Conservation (phyloP, 441 rosid species). For the Bocquillonia castaneifolia region DNA sequence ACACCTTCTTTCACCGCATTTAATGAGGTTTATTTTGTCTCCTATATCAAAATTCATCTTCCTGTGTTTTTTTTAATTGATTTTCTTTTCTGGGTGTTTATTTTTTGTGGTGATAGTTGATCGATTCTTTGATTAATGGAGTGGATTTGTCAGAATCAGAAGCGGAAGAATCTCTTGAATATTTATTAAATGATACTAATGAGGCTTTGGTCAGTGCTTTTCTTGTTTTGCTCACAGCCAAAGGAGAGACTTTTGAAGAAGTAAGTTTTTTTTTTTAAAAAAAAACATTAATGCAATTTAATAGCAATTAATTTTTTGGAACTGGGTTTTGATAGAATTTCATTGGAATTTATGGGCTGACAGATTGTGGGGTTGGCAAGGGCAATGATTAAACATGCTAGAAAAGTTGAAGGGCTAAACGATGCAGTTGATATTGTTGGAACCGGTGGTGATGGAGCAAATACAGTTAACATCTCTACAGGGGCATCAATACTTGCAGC, state of each 20-base stretch:
- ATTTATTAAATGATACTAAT: slow-evolving; percentile 46
- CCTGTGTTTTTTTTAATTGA: background rate
- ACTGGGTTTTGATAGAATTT: background rate
- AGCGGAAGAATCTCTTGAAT: slow-evolving; percentile 68
- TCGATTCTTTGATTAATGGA: slow-evolving; percentile 62
- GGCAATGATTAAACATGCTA: slow-evolving; percentile 72
- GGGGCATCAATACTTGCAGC: slow-evolving; percentile 91
- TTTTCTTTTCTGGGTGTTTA: background rate
- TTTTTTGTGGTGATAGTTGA: slow-evolving; percentile 41
- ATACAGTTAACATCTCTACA: slow-evolving; percentile 90
- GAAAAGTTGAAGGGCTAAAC: slow-evolving; percentile 67
- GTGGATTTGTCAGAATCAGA: slow-evolving; percentile 71
- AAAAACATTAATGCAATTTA: background rate
- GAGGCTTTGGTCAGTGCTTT: slow-evolving; percentile 83
- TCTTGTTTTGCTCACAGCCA: slow-evolving; percentile 78
- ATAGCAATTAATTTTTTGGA: background rate
- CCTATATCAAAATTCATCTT: background rate
- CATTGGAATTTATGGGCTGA: background rate
- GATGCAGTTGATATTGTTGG: slow-evolving; percentile 87
- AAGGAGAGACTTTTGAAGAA: slow-evolving; percentile 93
- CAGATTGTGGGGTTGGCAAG: slow-evolving; percentile 87
- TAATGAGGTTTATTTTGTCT: slow-evolving; percentile 37
- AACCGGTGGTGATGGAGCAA: slow-evolving; percentile 93
- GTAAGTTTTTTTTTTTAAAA: slow-evolving; percentile 30
- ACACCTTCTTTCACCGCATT: slow-evolving; percentile 40